These are phyloP conservation scores for Puccinia hordei DNA, from an alignment of 1,284 basidiomycete genomes.

Conservation along the genomic window DNA sequence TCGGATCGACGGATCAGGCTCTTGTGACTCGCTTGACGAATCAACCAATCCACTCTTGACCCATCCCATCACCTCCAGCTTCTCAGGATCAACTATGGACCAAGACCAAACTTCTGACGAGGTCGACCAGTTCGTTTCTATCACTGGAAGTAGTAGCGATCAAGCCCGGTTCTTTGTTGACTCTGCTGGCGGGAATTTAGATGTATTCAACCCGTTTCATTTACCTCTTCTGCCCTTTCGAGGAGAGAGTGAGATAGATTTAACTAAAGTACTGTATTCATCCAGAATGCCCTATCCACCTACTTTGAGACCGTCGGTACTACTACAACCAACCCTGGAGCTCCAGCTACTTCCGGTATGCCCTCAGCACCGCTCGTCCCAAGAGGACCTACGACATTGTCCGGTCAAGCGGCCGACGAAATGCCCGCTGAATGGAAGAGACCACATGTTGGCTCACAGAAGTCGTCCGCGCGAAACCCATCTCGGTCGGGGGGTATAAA, in stretches of 20 bases:
- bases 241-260: background rate
- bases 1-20: background rate
- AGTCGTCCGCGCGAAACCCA: conserved; percentile 10
- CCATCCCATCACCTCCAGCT: background rate
- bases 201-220: conserved; percentile 49
- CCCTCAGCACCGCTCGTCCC: conserved; percentile 50
- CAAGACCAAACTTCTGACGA: conserved; percentile 1
- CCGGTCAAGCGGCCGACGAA: conserved; percentile 58
- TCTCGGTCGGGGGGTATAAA: conserved; percentile 40
- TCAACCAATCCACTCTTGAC: background rate
- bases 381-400: conserved; percentile 58
- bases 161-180: conserved; percentile 60
- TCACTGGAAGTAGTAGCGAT: conserved; percentile 59
- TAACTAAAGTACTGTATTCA: background rate
- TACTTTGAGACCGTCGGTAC: conserved; percentile 59
- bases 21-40: background rate
- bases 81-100: background rate
- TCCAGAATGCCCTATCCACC: conserved; percentile 58
- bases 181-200: conserved; percentile 58
- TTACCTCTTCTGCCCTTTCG: background rate
- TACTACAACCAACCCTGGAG: conserved; percentile 50
- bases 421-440: conserved; percentile 54
- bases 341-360: conserved; percentile 20
- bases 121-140: conserved; percentile 47
- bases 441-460: conserved; percentile 5